Base-by-base conservation (phyloP, 805 yeast genomes). In the Priceomyces castillae region DNA sequence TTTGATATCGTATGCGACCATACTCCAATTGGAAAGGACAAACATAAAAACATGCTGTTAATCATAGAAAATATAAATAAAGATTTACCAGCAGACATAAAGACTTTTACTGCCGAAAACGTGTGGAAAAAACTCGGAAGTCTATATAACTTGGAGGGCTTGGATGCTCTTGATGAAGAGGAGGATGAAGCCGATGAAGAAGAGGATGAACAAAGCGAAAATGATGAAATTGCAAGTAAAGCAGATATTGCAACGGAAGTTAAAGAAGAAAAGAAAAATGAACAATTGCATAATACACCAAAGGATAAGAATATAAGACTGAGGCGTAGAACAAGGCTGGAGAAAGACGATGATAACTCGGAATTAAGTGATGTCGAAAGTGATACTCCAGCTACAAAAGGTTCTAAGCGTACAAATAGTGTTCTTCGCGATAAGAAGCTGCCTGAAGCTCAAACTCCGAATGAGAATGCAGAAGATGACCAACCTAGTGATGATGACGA, bases 21-120 rank as follows among this genome's bases (percentile, higher is more conserved):
- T 64, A 82, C 81, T 57, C 94, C 94, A 0, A 82, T 81, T 0
- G 95, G 95, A 1, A 56, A 58, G 25, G 54, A 67, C 41, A 74
- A 70, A 41, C 71, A 74, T 43, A 64, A 66, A 52, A 67, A 76
- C 46, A 60, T 77, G 65, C 59, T 58, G 28, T 54, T 64, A 51
- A 64, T 80, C 61, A 45, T 74, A 56, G 59, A 68, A 49, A 52
- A 64, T 39, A 57, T 77, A 53, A 53, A 67, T 59, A 48, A 66
- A 51, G 46, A 61, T 33, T 39, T 48, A 54, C 35, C 48, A 35
- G 41, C 48, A 17, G 47, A 50, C 11, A 49, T 39, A 30, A 41
- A 43, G 26, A 53, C 51, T 26, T 64, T 78, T 43, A 68, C 79
- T 1, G 71, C 76, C 0, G 54, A 56, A 2, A 84, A 83, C 34